Evolutionary conservation across 1,139 yeast species (phyloP).

Genomic region (Tardiomyces blankii): DNA sequence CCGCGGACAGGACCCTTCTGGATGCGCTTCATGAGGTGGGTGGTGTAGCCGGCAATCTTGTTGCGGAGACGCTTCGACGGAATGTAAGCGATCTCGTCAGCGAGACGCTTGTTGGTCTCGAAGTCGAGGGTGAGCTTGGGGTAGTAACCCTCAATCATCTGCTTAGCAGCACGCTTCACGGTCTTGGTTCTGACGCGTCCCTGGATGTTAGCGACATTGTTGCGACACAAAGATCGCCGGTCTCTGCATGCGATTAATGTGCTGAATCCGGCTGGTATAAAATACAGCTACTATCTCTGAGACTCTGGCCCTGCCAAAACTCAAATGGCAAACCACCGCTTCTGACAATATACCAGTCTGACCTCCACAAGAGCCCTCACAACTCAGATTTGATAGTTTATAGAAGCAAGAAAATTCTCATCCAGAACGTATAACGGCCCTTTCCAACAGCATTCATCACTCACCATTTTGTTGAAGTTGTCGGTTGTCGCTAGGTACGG

Average conservation of each 20-base stretch:
- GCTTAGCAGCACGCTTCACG: conserved; percentile 99
- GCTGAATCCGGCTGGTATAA: too few relatives aligned
- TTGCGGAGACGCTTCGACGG: conserved; percentile 99
- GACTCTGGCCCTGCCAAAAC: too few relatives aligned
- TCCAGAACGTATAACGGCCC: too few relatives aligned
- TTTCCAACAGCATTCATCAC: background rate
- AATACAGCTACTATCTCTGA: too few relatives aligned
- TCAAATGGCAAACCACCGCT: too few relatives aligned
- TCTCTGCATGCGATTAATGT: too few relatives aligned
- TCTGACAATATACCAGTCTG: too few relatives aligned
- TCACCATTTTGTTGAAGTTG: background rate
- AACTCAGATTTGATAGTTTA: too few relatives aligned
- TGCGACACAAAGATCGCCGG: too few relatives aligned
- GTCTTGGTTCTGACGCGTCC: conserved; percentile 61
- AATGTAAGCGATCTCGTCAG: conserved; percentile 96
- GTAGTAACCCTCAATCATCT: conserved; percentile 98
- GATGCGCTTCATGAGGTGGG: conserved; percentile 99
- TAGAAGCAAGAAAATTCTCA: too few relatives aligned
- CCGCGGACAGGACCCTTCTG: conserved; percentile 99
- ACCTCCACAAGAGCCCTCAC: too few relatives aligned
- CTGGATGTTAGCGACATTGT: conserved; percentile 4
- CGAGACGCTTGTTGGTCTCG: conserved; percentile 99
- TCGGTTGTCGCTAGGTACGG: background rate
- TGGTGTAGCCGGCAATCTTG: conserved; percentile 99
- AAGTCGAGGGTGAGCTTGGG: conserved; percentile 99